These are phyloP conservation scores for Tremella fuciformis DNA, from an alignment of 768 basidiomycete genomes.

Conservation along the genomic window DNA sequence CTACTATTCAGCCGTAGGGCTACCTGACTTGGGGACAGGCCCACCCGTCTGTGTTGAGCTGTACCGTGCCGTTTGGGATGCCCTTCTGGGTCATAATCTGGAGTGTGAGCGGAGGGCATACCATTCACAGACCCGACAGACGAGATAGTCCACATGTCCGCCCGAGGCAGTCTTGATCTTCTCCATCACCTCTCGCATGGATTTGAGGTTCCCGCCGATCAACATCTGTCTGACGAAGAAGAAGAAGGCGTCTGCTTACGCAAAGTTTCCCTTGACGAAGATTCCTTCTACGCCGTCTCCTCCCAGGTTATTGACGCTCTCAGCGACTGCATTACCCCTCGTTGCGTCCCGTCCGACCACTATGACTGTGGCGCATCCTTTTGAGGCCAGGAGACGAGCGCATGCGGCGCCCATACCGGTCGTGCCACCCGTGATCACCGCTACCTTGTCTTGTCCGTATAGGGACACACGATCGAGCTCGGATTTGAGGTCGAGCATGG, in stretches of 20 bases:
- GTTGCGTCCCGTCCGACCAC: conserved; percentile 14
- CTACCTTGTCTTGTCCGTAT: conserved; percentile 3
- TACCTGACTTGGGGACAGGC: too few relatives aligned
- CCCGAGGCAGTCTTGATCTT: too few relatives aligned
- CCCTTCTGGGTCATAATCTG: too few relatives aligned
- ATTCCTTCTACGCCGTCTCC: background rate
- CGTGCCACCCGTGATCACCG: conserved; percentile 19
- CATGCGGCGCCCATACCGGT: conserved; percentile 19
- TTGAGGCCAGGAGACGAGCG: conserved; percentile 5
- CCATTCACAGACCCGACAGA: too few relatives aligned
- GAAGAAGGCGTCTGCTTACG: conserved; percentile 3
- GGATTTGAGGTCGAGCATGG: too few relatives aligned
- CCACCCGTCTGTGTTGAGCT: too few relatives aligned
- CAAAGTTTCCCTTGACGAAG: conserved; percentile 13
- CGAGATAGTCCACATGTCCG: too few relatives aligned
- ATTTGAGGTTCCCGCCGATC: too few relatives aligned
- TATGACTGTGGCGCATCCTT: conserved; percentile 11
- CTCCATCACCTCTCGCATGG: too few relatives aligned
- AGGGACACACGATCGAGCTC: conserved; percentile 1
- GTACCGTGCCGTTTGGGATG: too few relatives aligned
- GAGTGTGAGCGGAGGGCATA: too few relatives aligned
- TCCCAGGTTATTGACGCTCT: conserved; percentile 4
- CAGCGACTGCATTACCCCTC: conserved; percentile 1
- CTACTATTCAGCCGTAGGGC: background rate
- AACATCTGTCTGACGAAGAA: too few relatives aligned